Conservation (phyloP, 208 protist genomes). For the Acanthamoeba triangularis region DNA sequence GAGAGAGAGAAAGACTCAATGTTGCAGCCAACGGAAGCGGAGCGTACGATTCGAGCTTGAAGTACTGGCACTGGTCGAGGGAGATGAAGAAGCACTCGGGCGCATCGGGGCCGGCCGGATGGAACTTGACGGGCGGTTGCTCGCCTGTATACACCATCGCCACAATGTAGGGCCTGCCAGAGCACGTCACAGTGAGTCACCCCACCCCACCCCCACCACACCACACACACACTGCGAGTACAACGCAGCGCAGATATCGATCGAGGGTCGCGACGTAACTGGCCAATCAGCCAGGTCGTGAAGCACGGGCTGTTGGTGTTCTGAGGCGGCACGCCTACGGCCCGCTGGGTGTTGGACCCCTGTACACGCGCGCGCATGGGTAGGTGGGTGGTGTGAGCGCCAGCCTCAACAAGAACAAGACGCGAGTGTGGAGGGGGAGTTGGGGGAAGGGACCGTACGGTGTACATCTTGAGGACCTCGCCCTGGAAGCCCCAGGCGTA, state of each 20-base stretch:
- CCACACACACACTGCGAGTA: neutral
- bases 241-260: neutral
- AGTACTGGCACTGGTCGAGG: conserved; percentile 37
- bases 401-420: neutral
- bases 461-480: conserved; percentile 44
- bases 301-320: conserved; percentile 35
- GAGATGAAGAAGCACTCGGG: conserved; percentile 37
- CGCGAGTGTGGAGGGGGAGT: neutral
- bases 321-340: conserved; percentile 34
- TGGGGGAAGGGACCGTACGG: neutral
- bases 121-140: neutral
- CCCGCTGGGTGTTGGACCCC: conserved; percentile 35
- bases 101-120: neutral
- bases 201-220: neutral
- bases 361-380: neutral
- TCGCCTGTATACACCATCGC: neutral
- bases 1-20: no score
- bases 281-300: conserved; percentile 18
- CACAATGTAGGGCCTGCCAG: conserved; percentile 35
- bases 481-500: conserved; percentile 49
- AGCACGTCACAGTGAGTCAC: neutral
- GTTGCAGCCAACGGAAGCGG: neutral
- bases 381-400: neutral
- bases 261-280: neutral
- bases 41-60: conserved; percentile 28